Evolutionary conservation across 192 early-diverging fungal species (phyloP).

Genomic region (Chytriomyces hyalinus): DNA sequence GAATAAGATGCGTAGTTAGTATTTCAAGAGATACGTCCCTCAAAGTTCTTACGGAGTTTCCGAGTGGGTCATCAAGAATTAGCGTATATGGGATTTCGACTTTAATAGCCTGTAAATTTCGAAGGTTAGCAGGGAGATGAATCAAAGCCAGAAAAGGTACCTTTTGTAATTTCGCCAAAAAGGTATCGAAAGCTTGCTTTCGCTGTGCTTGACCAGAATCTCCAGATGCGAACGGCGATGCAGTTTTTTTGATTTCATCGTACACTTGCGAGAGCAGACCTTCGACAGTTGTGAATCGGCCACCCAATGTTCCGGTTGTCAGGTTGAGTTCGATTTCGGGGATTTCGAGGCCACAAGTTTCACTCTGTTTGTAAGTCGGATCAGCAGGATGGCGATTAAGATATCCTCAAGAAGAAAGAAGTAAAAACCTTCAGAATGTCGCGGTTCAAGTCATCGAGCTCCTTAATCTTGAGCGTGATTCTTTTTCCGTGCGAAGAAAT

Average conservation of each 20-base stretch:
- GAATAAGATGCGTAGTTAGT: too few relatives aligned
- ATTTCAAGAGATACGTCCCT: too few relatives aligned
- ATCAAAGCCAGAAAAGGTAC: too few relatives aligned
- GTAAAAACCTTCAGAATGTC: too few relatives aligned
- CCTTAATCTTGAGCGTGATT: conserved; percentile 82
- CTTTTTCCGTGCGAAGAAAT: conserved; percentile 77
- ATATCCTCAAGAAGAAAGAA: too few relatives aligned
- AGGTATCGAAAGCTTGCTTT: conserved; percentile 63
- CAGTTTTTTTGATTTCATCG: conserved; percentile 72
- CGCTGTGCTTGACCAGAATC: conserved; percentile 67
- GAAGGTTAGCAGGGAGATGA: too few relatives aligned
- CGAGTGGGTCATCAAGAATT: too few relatives aligned
- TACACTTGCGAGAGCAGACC: conserved; percentile 88
- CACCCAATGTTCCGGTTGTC: conserved; percentile 86
- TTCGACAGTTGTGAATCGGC: conserved; percentile 94
- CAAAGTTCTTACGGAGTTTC: too few relatives aligned
- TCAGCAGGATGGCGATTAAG: neutral
- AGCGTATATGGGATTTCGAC: too few relatives aligned
- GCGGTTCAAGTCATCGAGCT: conserved; percentile 84
- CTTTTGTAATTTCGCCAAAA: conserved; percentile 70
- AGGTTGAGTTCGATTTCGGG: conserved; percentile 91
- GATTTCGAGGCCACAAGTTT: conserved; percentile 88
- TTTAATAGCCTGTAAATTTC: too few relatives aligned
- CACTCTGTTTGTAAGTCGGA: conserved; percentile 53
- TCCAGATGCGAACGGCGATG: conserved; percentile 72